Evolutionary conservation across 768 basidiomycete species (phyloP), one percentile per base, ranked within the genome.

Genomic region (Suillus occidentalis): DNA sequence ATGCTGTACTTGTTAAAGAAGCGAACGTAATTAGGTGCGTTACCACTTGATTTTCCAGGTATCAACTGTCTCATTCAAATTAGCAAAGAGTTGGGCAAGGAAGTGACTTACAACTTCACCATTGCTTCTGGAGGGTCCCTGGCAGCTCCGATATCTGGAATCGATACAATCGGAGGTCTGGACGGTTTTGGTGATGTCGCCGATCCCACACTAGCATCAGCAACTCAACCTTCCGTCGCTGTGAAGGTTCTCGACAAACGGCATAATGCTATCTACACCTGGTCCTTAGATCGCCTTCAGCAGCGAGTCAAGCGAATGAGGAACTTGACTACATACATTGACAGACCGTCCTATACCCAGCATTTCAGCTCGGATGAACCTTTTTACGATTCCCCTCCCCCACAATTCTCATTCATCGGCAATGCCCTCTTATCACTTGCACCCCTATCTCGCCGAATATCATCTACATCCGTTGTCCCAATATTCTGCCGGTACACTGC

Each of bases 361-460:
- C 97, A 99, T 76, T 97, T 99, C 79, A 92, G 93, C 37, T 89
- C 90, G 16, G 91, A 95, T 68, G 94, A 94, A 77, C 91, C 94
- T 3, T 99, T 99, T 80, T 95, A 92, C 77, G 91, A 97, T 73
- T 85, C 85, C 42, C 91, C 92, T 3, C 87, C 94, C 2, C 92
- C 94, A 8, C 88, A 91, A 69, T 96, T 92, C 75, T 97, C 95
- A 8, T 97, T 96, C 76, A 89, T 99, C 63, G 97, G 96, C 63
- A 91, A 92, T 70, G 90, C 92, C 0, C 78, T 92, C 37, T 81
- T 96, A 62, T 92, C 93, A 16, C 83, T 99, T 31, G 87, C 90
- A 0, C 89, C 95, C 2, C 82, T 99, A 55, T 88, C 87, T 14
- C 88, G 93, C 49, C 83, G 87, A 62, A 79, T 93, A 43, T 90